A percentile compares a stretch with the other conserved stretches of the same genome.
phyloP scores from a whole-genome alignment of 768 basidiomycete genomes.

The Hericium erinaceus region DNA sequence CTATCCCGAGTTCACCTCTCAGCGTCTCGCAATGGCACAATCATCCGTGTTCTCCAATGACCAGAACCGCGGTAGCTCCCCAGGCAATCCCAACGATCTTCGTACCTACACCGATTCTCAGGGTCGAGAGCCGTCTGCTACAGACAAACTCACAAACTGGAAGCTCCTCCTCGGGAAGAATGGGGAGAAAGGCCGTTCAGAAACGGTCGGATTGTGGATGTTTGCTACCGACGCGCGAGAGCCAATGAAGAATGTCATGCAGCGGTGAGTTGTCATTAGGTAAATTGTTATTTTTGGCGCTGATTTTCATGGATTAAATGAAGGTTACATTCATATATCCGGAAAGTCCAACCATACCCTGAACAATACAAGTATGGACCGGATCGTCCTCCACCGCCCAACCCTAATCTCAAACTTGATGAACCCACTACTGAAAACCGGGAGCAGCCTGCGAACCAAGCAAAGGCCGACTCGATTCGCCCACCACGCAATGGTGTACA shows the following conservation, averaged over 20 bases:
- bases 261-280: constrained; percentile 35
- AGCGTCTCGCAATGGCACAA: constrained; percentile 23
- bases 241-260: constrained; percentile 61
- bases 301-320: background rate
- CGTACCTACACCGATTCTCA: constrained; percentile 17
- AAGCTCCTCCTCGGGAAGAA: constrained; percentile 32
- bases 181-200: constrained; percentile 44
- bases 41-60: constrained; percentile 4
- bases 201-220: constrained; percentile 70
- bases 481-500: background rate
- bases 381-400: constrained; percentile 54
- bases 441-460: no score
- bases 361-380: constrained; percentile 64
- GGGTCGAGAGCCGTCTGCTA: constrained; percentile 11
- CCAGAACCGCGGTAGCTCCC: background rate
- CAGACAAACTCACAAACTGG: constrained; percentile 33
- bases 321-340: constrained; percentile 60
- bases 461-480: no score
- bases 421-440: background rate
- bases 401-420: constrained; percentile 23
- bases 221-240: constrained; percentile 61
- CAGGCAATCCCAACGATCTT: constrained; percentile 8
- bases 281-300: background rate
- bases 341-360: constrained; percentile 59
- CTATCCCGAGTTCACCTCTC: constrained; percentile 56